Evolutionary conservation across 208 protist genomes (phyloP).

Genomic region (Wallacemonas rigidus): DNA sequence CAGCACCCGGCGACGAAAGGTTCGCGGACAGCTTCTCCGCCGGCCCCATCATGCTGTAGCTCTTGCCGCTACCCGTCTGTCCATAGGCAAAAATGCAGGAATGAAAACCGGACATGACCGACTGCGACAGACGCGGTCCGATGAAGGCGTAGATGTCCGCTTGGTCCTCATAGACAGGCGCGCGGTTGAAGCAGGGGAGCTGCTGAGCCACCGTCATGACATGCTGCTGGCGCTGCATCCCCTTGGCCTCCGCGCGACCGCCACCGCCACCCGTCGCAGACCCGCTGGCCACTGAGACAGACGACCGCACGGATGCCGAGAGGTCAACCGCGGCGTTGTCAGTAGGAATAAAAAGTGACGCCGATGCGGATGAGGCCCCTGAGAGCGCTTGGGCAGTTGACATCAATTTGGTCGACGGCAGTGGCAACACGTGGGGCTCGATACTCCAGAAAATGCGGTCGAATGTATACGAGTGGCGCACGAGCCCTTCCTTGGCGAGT

Average conservation of each 20-base stretch:
- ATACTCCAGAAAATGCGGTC: constrained; percentile 83
- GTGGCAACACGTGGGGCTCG: constrained; percentile 43
- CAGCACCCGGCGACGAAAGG: not conserved
- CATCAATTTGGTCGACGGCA: constrained; percentile 19
- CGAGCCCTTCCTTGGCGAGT: constrained; percentile 13
- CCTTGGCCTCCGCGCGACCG: constrained; percentile 1
- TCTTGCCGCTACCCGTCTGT: constrained; percentile 92
- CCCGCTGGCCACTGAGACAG: not conserved
- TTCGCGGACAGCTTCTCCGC: constrained; percentile 29
- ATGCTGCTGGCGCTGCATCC: constrained; percentile 11
- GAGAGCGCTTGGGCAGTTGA: not conserved
- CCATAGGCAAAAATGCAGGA: constrained; percentile 91
- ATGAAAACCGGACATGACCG: constrained; percentile 87
- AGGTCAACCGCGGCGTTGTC: not conserved
- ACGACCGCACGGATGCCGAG: not conserved
- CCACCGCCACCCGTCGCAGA: not conserved
- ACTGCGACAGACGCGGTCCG: constrained; percentile 69
- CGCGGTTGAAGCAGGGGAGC: constrained; percentile 55
- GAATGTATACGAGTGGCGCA: constrained; percentile 66
- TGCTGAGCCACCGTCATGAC: constrained; percentile 21
- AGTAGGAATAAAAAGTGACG: constrained; percentile 2
- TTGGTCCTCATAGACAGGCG: constrained; percentile 69
- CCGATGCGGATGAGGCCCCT: not conserved
- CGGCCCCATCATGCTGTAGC: constrained; percentile 89
- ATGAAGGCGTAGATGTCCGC: constrained; percentile 73